Conservation (phyloP, 768 basidiomycete species). For the Calocybe gangraenosa region DNA sequence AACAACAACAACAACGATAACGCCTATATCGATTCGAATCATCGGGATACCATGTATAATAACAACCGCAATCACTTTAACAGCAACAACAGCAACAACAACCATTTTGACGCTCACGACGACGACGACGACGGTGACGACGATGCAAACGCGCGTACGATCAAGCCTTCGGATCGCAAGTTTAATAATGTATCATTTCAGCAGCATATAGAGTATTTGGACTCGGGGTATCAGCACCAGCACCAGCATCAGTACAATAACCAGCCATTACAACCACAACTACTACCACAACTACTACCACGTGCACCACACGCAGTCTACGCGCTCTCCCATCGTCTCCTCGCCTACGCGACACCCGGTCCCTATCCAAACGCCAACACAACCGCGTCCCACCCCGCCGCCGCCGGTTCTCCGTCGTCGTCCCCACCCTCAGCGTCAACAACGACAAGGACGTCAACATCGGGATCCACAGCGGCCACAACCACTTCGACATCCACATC, state of each 20-base stretch:
- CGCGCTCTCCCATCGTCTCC: conserved; percentile 56
- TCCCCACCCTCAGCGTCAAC: background rate
- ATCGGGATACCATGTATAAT: conserved; percentile 2
- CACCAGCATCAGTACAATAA: background rate
- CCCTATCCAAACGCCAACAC: conserved; percentile 13
- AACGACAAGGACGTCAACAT: too few relatives aligned
- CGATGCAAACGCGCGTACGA: background rate
- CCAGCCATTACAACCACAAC: too few relatives aligned
- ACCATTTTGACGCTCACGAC: too few relatives aligned
- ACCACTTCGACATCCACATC: conserved; percentile 10
- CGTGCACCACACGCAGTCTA: conserved; percentile 45
- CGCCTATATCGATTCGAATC: background rate
- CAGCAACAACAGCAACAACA: background rate
- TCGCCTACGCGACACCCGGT: conserved; percentile 46
- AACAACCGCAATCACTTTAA: too few relatives aligned
- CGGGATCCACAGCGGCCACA: too few relatives aligned
- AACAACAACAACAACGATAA: background rate
- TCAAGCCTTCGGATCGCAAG: background rate
- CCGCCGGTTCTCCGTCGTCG: conserved; percentile 2
- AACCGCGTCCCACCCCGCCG: conserved; percentile 7
- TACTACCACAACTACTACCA: background rate
- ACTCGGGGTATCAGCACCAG: background rate
- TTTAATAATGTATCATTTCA: background rate
- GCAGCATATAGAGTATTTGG: too few relatives aligned
- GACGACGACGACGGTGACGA: too few relatives aligned